These are phyloP conservation scores for Trypanosoma brucei DNA, from an alignment of 208 protist species.

Conservation along the genomic window DNA sequence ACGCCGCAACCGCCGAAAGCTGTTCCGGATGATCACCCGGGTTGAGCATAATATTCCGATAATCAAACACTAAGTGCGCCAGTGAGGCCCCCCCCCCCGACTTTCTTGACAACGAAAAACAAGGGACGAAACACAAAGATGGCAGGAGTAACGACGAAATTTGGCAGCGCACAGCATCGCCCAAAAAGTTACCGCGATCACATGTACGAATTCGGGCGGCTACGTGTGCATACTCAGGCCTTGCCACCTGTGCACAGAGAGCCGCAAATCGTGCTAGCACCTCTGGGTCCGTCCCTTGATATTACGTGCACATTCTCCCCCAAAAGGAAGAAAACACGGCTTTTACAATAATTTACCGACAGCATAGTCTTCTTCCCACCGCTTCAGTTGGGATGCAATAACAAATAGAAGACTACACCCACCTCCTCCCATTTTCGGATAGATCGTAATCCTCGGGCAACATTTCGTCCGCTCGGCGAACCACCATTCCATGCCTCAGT, in stretches of 20 bases:
- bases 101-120: neutral
- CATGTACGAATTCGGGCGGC: no score
- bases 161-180: no score
- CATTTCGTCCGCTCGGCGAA: conserved; percentile 18
- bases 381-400: neutral
- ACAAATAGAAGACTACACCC: conserved; percentile 35
- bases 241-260: no score
- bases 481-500: conserved; percentile 48
- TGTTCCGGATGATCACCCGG: neutral
- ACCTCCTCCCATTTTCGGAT: conserved; percentile 59
- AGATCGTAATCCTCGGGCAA: conserved; percentile 30
- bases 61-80: neutral
- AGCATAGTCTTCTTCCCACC: neutral
- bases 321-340: no score
- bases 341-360: no score
- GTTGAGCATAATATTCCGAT: conserved; percentile 1
- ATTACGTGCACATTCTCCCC: no score
- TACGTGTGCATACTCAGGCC: no score
- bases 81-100: neutral
- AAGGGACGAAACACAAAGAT: no score
- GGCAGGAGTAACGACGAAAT: no score
- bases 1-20: conserved; percentile 2
- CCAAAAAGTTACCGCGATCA: no score
- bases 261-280: no score
- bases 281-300: no score